phyloP scores from a whole-genome alignment of 208 protist species.

The Naegleria lovaniensis region DNA sequence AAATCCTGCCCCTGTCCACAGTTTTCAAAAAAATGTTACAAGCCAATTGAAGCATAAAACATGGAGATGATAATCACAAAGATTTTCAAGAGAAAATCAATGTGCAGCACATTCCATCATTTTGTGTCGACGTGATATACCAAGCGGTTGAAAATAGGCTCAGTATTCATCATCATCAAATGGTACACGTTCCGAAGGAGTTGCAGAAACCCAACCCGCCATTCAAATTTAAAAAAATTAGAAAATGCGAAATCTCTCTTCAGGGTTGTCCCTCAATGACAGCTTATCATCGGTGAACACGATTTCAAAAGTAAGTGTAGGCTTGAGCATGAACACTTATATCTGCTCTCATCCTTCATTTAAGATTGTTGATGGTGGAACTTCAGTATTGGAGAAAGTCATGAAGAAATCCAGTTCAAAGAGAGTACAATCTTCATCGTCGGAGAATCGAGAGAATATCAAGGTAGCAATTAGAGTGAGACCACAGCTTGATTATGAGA shows the following conservation, averaged over 20 bases:
- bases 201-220: too few species aligned
- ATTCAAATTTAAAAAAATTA: background rate
- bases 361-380: background rate
- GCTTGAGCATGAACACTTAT: too few species aligned
- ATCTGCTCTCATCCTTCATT: background rate
- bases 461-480: slow-evolving; percentile 74
- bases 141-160: too few species aligned
- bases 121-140: too few species aligned
- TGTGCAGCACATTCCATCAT: too few species aligned
- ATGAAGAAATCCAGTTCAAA: background rate
- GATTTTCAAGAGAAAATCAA: too few species aligned
- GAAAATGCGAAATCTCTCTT: background rate
- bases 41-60: too few species aligned
- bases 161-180: too few species aligned
- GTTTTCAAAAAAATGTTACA: background rate
- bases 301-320: background rate
- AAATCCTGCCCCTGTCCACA: background rate
- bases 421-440: too few species aligned
- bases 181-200: too few species aligned
- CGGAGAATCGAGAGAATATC: slow-evolving; percentile 50
- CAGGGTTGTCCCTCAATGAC: background rate
- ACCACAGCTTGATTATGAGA: slow-evolving; percentile 65
- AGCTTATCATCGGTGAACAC: background rate
- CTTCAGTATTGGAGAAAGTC: background rate
- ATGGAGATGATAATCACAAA: too few species aligned